phyloP scores from a whole-genome alignment of 345 rosid species.

The Abelmoschus esculentus region DNA sequence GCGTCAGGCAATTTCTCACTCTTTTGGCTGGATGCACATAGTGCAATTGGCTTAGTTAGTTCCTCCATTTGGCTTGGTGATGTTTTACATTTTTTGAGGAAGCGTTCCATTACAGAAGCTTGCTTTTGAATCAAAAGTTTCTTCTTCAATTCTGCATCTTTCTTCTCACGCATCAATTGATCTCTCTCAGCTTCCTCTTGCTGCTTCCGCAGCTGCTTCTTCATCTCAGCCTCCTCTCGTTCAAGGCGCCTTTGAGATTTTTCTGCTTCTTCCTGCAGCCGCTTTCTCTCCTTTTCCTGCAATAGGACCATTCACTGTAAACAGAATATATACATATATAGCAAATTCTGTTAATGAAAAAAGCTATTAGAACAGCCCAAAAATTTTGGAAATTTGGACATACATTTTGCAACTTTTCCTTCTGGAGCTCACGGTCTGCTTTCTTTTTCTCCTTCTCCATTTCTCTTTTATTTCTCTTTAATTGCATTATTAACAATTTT shows the following conservation, averaged over 20 bases:
- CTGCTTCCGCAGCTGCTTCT: constrained; percentile 53
- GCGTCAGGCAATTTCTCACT: constrained; percentile 32
- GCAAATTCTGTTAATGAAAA: background rate
- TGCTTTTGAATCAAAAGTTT: constrained; percentile 58
- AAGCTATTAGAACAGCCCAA: too few species aligned
- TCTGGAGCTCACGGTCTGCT: constrained; percentile 50
- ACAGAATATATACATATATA: background rate
- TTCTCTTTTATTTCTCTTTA: constrained; percentile 61
- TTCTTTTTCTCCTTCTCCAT: constrained; percentile 71
- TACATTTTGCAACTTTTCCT: constrained; percentile 58
- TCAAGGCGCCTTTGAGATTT: constrained; percentile 45
- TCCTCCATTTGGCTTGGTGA: constrained; percentile 26
- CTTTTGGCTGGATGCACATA: constrained; percentile 16
- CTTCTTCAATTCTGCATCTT: constrained; percentile 62
- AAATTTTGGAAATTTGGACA: constrained; percentile 11
- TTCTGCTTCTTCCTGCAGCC: constrained; percentile 49
- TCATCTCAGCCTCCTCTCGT: constrained; percentile 55
- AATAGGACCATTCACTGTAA: background rate
- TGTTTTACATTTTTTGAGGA: constrained; percentile 58
- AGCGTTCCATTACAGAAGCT: constrained; percentile 84
- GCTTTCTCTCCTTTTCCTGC: constrained; percentile 72
- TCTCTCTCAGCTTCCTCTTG: constrained; percentile 76
- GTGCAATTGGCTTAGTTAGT: constrained; percentile 19
- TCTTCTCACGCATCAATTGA: constrained; percentile 60
- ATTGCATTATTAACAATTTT: constrained; percentile 51